Evolutionary conservation across 2,329 filamentous ascomycete species (phyloP), one percentile per base, ranked within the genome.

Genomic region (Monosporascus sp.): DNA sequence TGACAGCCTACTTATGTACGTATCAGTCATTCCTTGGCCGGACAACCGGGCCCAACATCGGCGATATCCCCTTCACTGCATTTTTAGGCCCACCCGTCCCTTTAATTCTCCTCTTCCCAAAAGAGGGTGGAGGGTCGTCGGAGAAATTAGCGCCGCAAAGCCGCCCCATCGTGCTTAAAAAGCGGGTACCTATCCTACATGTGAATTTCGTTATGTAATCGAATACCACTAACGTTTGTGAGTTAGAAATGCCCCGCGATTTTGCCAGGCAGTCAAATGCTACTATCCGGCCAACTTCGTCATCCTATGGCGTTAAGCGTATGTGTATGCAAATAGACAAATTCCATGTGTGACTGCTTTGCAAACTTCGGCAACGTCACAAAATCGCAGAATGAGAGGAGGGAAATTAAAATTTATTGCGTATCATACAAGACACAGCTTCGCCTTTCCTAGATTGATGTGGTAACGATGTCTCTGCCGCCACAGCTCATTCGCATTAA

Each of bases 401-500:
- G 4, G 1, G 11, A 2, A 4, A 35, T 14, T 35, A 35, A 38
- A 38, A 41, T 22, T 20, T 18, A 26, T 43, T 51, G 49, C 43
- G 40, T 31, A 35, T 45, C 51, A 22, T 50, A n/a, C n/a, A 3
- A 22, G 20, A n/a, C 11, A 31, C 15, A 22, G 7, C 20, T 52
- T 9, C 35, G 40, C 43, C 26, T 41, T 43, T 51, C 20, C 37
- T 45, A 35, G 28, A 44, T 7, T 38, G 41, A 38, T 17, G 11
- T 38, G 24, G 35, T 28, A 58, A 51, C 47, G 51, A 84, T 84
- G 80, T 81, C 80, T 48, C 70, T 81, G 4, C 81, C 81, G 24
- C 81, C 81, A 26, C 76, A 81, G 56, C 70, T 80, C 48, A 84
- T 85, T 67, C 78, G 79, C 53, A 78, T 85, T 59, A 84, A 84